phyloP scores from a whole-genome alignment of 805 yeast species.

The Blastobotrys mokoenaii region DNA sequence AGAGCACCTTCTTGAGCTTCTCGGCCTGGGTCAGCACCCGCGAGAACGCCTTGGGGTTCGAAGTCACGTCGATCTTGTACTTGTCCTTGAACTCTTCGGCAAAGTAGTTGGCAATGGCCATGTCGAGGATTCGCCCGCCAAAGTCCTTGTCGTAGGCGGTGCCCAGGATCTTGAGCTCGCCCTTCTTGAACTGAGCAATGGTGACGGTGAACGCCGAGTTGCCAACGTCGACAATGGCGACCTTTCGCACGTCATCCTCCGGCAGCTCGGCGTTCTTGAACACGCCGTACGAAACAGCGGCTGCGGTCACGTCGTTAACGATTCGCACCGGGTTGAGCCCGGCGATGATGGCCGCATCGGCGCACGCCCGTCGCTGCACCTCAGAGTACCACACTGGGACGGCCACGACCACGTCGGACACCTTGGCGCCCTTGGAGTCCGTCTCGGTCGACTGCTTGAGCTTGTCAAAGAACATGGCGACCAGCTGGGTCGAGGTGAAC shows the following conservation, averaged over 20 bases:
- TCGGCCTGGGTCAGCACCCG: conserved; percentile 90
- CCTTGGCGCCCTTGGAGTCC: conserved; percentile 67
- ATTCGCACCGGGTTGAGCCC: conserved; percentile 97
- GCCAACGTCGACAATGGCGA: conserved; percentile 95
- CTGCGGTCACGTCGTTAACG: conserved; percentile 96
- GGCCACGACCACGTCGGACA: conserved; percentile 83
- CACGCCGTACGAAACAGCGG: conserved; percentile 98
- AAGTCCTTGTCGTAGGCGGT: conserved; percentile 91
- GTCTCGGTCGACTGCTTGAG: conserved; percentile 68
- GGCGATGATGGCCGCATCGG: conserved; percentile 92
- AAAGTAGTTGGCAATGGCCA: conserved; percentile 88
- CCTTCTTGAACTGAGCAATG: conserved; percentile 86
- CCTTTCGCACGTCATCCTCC: conserved; percentile 82
- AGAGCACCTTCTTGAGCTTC: conserved; percentile 87
- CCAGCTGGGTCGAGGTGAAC: conserved; percentile 82
- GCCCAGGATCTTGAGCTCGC: conserved; percentile 89
- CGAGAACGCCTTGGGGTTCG: conserved; percentile 90
- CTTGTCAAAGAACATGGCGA: conserved; percentile 92
- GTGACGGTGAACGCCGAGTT: conserved; percentile 91
- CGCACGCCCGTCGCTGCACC: conserved; percentile 90
- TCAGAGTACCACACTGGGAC: conserved; percentile 98
- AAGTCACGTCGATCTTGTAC: conserved; percentile 86
- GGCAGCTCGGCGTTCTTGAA: conserved; percentile 89
- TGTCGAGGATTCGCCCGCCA: conserved; percentile 97
- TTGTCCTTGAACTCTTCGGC: conserved; percentile 86